phyloP scores from a whole-genome alignment of 495 filamentous ascomycete species.

The Xylaria telfairii region DNA sequence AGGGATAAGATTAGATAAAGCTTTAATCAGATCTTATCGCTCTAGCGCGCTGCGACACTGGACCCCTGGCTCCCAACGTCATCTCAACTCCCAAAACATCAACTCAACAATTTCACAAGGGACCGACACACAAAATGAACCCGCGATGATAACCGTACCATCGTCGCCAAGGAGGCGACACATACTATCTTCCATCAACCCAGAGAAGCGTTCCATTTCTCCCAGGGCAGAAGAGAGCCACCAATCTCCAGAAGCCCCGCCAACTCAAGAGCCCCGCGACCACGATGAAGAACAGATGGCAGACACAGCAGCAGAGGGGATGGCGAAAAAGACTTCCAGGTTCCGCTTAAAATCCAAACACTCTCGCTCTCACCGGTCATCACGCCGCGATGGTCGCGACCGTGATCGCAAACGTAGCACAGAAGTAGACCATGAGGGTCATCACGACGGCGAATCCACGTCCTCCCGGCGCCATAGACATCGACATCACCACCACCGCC shows the following conservation, averaged over 20 bases:
- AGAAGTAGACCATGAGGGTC: neutral
- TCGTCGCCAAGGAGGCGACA: slow-evolving; percentile 53
- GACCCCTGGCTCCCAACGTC: slow-evolving; percentile 18
- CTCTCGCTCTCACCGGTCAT: slow-evolving; percentile 31
- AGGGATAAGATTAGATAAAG: slow-evolving; percentile 16
- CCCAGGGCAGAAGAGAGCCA: slow-evolving; percentile 22
- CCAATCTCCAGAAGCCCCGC: slow-evolving; percentile 24
- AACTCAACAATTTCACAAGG: neutral
- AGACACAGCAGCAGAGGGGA: slow-evolving; percentile 25
- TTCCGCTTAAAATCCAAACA: slow-evolving; percentile 66
- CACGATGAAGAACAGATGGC: slow-evolving; percentile 23
- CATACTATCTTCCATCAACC: slow-evolving; percentile 54
- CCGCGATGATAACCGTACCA: slow-evolving; percentile 41
- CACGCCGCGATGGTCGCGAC: slow-evolving; percentile 25
- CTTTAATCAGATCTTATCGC: slow-evolving; percentile 2
- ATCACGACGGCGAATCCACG: slow-evolving; percentile 28
- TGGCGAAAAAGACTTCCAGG: slow-evolving; percentile 47
- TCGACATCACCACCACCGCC: slow-evolving; percentile 40
- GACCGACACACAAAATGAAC: slow-evolving; percentile 28
- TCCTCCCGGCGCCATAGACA: slow-evolving; percentile 34
- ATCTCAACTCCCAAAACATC: slow-evolving; percentile 12
- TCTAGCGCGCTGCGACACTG: neutral
- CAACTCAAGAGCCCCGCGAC: slow-evolving; percentile 23
- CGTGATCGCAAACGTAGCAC: slow-evolving; percentile 23
- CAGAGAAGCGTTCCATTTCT: slow-evolving; percentile 30